A percentile compares a stretch with the other conserved stretches of the same genome.
Conservation (phyloP, 2,329 filamentous ascomycete species). For the Arachnomyces sp. region DNA sequence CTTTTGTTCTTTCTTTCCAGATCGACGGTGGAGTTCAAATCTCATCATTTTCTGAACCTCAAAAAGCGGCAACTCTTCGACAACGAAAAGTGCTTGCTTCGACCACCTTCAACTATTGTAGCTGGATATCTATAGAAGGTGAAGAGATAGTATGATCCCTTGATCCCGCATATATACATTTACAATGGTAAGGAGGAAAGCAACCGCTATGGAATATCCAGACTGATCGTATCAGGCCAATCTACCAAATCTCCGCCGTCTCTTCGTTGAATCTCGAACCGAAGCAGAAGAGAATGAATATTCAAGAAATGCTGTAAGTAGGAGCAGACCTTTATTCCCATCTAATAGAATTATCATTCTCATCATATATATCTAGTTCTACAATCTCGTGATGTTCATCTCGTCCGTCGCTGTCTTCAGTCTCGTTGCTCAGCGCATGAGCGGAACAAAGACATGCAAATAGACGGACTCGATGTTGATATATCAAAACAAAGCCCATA, state of each 20-base stretch:
- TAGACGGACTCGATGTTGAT: slow-evolving; percentile 7
- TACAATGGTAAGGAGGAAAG: slow-evolving; percentile 8
- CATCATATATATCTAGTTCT: slow-evolving; percentile 57
- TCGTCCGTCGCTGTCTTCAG: slow-evolving; percentile 93
- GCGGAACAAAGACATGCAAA: slow-evolving; percentile 32
- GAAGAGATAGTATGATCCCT: no score
- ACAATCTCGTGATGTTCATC: slow-evolving; percentile 94
- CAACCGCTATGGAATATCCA: not conserved
- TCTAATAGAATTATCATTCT: not conserved
- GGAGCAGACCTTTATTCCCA: slow-evolving; percentile 7
- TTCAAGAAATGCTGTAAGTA: slow-evolving; percentile 76
- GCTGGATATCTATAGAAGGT: no score
- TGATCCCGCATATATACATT: not conserved
- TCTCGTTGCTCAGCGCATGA: slow-evolving; percentile 80
- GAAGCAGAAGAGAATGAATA: slow-evolving; percentile 93
- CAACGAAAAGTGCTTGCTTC: no score
- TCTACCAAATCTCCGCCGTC: slow-evolving; percentile 85
- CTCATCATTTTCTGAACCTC: no score
- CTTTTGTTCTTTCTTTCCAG: not conserved
- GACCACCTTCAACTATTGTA: no score
- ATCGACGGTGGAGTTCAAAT: not conserved
- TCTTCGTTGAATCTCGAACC: slow-evolving; percentile 89
- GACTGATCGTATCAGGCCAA: slow-evolving; percentile 25
- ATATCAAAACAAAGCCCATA: slow-evolving; percentile 3
- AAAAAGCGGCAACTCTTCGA: no score